A percentile compares a stretch with the other conserved stretches of the same genome.
Evolutionary conservation across 202 grass and related monocot species (phyloP).

Genomic region (Cymbopogon flexuosus): DNA sequence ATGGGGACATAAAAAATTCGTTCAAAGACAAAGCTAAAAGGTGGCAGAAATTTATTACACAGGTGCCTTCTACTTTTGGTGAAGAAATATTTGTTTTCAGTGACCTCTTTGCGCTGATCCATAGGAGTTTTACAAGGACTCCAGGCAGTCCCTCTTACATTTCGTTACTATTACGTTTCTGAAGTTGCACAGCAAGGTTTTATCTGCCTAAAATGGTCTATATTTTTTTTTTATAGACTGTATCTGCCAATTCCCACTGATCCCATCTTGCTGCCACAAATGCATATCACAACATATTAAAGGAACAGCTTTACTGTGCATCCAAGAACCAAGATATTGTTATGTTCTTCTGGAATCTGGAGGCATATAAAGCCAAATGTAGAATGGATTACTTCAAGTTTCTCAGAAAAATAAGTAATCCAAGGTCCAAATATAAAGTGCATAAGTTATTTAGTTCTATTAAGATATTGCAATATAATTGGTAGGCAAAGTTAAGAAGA

Average conservation of each 20-base stretch:
- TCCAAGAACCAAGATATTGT: neutral
- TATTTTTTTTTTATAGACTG: neutral
- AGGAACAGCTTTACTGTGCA: slow-evolving; percentile 4
- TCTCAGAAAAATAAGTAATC: neutral
- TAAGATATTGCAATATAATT: slow-evolving; percentile 16
- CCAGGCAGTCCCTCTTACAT: slow-evolving; percentile 1
- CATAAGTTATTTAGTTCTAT: neutral
- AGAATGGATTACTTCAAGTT: slow-evolving; percentile 14
- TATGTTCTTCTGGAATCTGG: neutral
- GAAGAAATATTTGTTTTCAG: neutral
- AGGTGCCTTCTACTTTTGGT: slow-evolving; percentile 43
- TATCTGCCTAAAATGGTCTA: slow-evolving; percentile 8
- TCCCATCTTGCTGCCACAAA: neutral
- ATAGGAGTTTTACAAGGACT: slow-evolving; percentile 9
- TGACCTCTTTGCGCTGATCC: slow-evolving; percentile 6
- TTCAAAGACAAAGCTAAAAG: slow-evolving; percentile 94
- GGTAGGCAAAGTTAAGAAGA: neutral
- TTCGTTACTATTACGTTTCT: neutral
- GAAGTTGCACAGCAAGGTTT: neutral
- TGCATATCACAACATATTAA: slow-evolving; percentile 9
- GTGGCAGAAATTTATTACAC: slow-evolving; percentile 85
- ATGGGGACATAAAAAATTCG: slow-evolving; percentile 49
- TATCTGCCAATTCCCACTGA: neutral
- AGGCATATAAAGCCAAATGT: neutral
- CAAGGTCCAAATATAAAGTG: neutral